These are phyloP conservation scores for Fusarium longipes DNA, from an alignment of 2,329 filamentous ascomycete genomes.

Conservation along the genomic window DNA sequence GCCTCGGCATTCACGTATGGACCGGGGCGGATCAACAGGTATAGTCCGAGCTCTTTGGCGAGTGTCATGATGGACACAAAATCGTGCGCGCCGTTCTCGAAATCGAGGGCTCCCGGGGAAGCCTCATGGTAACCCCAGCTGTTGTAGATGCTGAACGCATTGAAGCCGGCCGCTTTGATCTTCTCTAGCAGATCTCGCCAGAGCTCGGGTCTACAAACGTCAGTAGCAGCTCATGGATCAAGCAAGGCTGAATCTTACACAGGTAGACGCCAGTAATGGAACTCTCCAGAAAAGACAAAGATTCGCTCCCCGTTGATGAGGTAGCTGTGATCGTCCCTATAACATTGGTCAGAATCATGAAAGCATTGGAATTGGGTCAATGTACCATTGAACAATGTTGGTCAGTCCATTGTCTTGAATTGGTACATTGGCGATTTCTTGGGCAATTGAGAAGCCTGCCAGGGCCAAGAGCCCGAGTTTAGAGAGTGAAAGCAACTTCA, in stretches of 20 bases:
- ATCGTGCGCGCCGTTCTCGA: conserved; percentile 55
- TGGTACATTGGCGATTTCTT: conserved; percentile 10
- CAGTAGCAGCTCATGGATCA: not conserved
- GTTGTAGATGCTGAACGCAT: conserved; percentile 57
- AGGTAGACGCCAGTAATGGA: conserved; percentile 57
- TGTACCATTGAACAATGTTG: conserved; percentile 30
- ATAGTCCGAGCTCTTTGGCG: conserved; percentile 59
- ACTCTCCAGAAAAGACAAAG: conserved; percentile 58
- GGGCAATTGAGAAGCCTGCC: conserved; percentile 23
- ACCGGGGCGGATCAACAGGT: conserved; percentile 62
- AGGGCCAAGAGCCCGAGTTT: conserved; percentile 25
- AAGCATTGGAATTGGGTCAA: fast-evolving
- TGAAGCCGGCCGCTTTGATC: conserved; percentile 57
- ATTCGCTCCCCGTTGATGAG: conserved; percentile 55
- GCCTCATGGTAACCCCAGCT: conserved; percentile 57
- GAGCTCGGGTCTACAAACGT: conserved; percentile 45
- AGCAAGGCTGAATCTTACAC: conserved; percentile 46
- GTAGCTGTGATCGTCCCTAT: conserved; percentile 57
- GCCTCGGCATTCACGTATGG: conserved; percentile 74
- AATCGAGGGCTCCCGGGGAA: conserved; percentile 48
- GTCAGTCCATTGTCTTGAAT: conserved; percentile 35
- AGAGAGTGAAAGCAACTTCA: conserved; percentile 32
- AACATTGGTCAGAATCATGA: fast-evolving
- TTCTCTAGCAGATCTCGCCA: conserved; percentile 58
- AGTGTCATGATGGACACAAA: conserved; percentile 60